Evolutionary conservation across 164 flowering plant species (phyloP).

Genomic region (Dillenia turbinata): DNA sequence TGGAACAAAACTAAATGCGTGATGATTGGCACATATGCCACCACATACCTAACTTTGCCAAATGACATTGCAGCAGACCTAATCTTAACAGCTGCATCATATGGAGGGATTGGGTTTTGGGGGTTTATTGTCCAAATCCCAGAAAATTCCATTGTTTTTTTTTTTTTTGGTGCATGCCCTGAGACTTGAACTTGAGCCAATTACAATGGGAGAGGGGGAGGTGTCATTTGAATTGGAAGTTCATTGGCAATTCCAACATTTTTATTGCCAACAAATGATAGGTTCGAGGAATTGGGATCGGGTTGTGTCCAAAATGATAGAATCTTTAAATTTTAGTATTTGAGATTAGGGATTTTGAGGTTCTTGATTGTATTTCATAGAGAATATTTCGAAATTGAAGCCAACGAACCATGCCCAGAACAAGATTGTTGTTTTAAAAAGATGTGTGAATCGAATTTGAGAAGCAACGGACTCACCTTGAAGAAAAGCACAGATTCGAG

Average conservation of each 20-base stretch:
- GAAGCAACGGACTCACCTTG: not conserved
- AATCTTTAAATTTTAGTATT: slow-evolving; percentile 9
- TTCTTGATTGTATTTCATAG: slow-evolving; percentile 1
- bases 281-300: slow-evolving; percentile 12
- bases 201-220: no score
- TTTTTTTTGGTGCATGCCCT: no score
- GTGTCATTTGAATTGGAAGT: no score
- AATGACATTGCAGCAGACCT: slow-evolving; percentile 51
- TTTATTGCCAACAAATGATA: slow-evolving; percentile 5
- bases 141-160: slow-evolving; percentile 57
- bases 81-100: slow-evolving; percentile 61
- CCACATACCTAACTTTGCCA: slow-evolving; percentile 52
- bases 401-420: slow-evolving; percentile 14
- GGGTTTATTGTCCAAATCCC: slow-evolving; percentile 91
- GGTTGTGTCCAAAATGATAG: slow-evolving; percentile 10
- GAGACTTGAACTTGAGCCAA: no score
- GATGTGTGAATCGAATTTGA: not conserved
- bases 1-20: slow-evolving; percentile 56
- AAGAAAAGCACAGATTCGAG: not conserved
- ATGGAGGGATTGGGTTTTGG: slow-evolving; percentile 65
- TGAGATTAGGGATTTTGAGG: slow-evolving; percentile 3
- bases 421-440: not conserved
- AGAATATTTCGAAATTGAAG: slow-evolving; percentile 1
- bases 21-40: slow-evolving; percentile 82
- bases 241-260: no score